Percentiles rank a stretch among this genome's conserved stretches.
phyloP scores from a whole-genome alignment of 352 stramenopile genomes.

The Peronospora destructor region DNA sequence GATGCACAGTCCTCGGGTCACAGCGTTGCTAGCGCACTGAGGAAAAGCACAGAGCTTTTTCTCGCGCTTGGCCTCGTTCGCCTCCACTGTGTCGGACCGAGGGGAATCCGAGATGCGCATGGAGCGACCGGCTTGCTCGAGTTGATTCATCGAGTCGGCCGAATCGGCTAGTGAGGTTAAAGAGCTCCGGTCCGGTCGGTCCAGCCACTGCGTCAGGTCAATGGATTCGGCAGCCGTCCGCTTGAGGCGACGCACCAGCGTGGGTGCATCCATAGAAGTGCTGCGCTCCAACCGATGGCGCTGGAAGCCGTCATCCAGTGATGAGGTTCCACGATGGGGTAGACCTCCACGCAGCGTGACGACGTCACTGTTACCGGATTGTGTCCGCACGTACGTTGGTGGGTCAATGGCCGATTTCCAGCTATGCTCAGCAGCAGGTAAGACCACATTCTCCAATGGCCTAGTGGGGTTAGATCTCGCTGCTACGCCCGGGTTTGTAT shows the following conservation, averaged over 20 bases:
- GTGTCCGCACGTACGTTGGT: conserved; percentile 20
- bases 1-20: conserved; percentile 77
- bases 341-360: conserved; percentile 16
- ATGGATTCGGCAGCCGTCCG: conserved; percentile 24
- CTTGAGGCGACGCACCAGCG: conserved; percentile 24
- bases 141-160: conserved; percentile 42
- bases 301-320: conserved; percentile 13
- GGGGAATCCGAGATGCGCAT: conserved; percentile 33
- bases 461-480: conserved; percentile 4
- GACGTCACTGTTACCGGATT: conserved; percentile 18
- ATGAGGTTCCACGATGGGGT: conserved; percentile 1
- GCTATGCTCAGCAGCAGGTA: conserved; percentile 9
- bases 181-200: conserved; percentile 25
- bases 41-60: conserved; percentile 77
- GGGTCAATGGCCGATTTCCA: conserved; percentile 21
- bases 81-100: conserved; percentile 7
- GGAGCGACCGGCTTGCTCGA: conserved; percentile 35
- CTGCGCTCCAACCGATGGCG: conserved; percentile 47
- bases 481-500: conserved; percentile 32
- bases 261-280: conserved; percentile 50
- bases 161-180: conserved; percentile 55
- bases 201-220: conserved; percentile 41
- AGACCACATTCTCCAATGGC: neutral
- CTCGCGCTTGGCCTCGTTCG: conserved; percentile 37
- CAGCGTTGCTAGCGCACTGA: conserved; percentile 65